These are phyloP conservation scores for Russula dissimulans DNA, from an alignment of 768 basidiomycete species.

Conservation along the genomic window DNA sequence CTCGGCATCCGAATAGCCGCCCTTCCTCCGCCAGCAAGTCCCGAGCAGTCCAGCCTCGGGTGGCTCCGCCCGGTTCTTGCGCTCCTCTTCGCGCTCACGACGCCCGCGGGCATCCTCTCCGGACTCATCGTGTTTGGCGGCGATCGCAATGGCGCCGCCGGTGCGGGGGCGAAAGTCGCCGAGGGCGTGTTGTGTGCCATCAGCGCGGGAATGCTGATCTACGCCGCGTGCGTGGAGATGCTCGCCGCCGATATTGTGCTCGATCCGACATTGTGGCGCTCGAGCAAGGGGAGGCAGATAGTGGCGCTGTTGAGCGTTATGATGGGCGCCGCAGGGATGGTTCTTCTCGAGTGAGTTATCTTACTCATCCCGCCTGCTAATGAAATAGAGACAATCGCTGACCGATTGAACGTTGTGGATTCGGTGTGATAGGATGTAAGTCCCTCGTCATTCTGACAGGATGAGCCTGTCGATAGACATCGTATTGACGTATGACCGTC, in stretches of 20 bases:
- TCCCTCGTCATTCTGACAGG: no score
- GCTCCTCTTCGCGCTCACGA: slow-evolving; percentile 62
- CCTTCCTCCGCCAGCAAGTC: slow-evolving; percentile 35
- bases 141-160: slow-evolving; percentile 26
- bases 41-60: slow-evolving; percentile 17
- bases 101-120: slow-evolving; percentile 56
- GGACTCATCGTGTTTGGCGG: slow-evolving; percentile 43
- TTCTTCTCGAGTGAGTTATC: slow-evolving; percentile 37
- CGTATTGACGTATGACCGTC: neutral
- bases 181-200: slow-evolving; percentile 76
- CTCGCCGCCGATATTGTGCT: slow-evolving; percentile 79
- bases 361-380: neutral
- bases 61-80: slow-evolving; percentile 45
- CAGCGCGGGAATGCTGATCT: slow-evolving; percentile 76
- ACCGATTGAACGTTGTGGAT: neutral
- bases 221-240: slow-evolving; percentile 80
- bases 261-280: slow-evolving; percentile 45
- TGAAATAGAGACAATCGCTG: neutral
- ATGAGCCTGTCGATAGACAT: neutral
- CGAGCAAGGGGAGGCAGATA: slow-evolving; percentile 33
- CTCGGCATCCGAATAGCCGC: slow-evolving; percentile 72
- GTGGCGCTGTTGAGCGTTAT: slow-evolving; percentile 53
- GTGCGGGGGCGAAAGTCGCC: slow-evolving; percentile 41
- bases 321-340: slow-evolving; percentile 56
- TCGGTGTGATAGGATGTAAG: neutral